Base-by-base conservation (phyloP, 1,139 yeast genomes). In the Yamadazyma atmosphaerica region DNA sequence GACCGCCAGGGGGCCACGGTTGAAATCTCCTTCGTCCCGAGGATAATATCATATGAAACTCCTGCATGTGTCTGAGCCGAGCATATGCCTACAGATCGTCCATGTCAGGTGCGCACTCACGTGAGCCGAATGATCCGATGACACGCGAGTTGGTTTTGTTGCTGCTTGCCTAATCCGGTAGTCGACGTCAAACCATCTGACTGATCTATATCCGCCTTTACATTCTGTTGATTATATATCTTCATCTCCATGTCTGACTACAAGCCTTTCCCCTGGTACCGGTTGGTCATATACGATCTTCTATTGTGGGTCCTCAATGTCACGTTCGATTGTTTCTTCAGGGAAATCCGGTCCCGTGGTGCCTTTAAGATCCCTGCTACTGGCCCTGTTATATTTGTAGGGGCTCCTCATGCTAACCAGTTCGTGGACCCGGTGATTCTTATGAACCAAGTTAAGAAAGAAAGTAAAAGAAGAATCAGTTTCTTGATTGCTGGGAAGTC, bases 391-490 rank as follows among this genome's bases (percentile, higher is more conserved):
- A 89, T 92, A 41, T 87, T 92, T 56, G 98, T 92, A 32, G 98
- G 94, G 2, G 98, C 97, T 7, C 98, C 98, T 7, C 98, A 90
- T 65, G 96, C 96, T 25, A 92, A 90, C 61, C 98, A 90, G 60
- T 92, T 92, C 53, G 94, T 90, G 27, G 98, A 92, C 56, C 96
- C 97, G 0, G 74, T 88, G 40, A 74, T 89, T 38, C 70, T 92
- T 39, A 81, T 87, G 87, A 83, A 85, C 37, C 94, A 86, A 56
- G 89, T 88, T 24, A 79, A 81, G 48, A 72, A 74, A 39, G 87
- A 83, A 47, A 79, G 86, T 4, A 74, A 80, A 21, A 72, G 96
- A 46, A 69, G 97, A 38, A 77, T 90, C 22, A 85, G 95, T 33
- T 49, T 49, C 22, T 68, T 90, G 48, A 85, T 89, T 40, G 98